phyloP scores from a whole-genome alignment of 495 filamentous ascomycete genomes.

The Tuber microsphaerosporum region DNA sequence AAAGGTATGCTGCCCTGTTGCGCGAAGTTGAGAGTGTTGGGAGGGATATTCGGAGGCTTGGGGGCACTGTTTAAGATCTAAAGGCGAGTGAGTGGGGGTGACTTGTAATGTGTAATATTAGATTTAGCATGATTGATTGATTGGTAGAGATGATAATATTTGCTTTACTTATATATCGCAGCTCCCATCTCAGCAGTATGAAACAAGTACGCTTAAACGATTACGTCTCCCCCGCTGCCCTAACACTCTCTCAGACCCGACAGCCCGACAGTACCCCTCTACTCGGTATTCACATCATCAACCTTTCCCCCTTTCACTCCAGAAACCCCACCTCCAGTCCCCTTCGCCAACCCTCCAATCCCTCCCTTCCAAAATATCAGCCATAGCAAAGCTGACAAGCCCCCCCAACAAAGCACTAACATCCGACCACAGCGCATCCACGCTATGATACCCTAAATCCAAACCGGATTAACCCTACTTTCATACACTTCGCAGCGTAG shows the following conservation, averaged over 20 bases:
- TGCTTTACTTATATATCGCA: slow-evolving; percentile 24
- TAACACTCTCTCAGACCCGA: slow-evolving; percentile 51
- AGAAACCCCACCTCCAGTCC: slow-evolving; percentile 49
- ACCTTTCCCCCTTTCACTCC: slow-evolving; percentile 54
- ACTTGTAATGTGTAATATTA: neutral
- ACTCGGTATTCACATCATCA: slow-evolving; percentile 54
- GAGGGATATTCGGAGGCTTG: slow-evolving; percentile 36
- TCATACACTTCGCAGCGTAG: slow-evolving; percentile 54
- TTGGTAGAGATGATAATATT: neutral
- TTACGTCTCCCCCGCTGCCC: slow-evolving; percentile 52
- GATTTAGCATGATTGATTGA: neutral
- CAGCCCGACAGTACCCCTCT: slow-evolving; percentile 52
- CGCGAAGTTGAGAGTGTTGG: slow-evolving; percentile 32
- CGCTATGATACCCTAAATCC: slow-evolving; percentile 51
- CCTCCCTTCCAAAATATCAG: slow-evolving; percentile 58
- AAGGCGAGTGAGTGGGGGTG: neutral
- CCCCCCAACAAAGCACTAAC: slow-evolving; percentile 62
- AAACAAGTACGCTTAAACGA: slow-evolving; percentile 60
- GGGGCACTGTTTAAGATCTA: slow-evolving; percentile 8
- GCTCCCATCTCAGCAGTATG: slow-evolving; percentile 61
- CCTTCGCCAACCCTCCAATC: slow-evolving; percentile 46
- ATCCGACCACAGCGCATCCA: slow-evolving; percentile 64
- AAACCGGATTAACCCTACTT: slow-evolving; percentile 58
- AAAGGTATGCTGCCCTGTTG: slow-evolving; percentile 34
- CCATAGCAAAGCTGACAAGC: slow-evolving; percentile 57